phyloP scores from a whole-genome alignment of 306 rosid species.

The Glycine latifolia region DNA sequence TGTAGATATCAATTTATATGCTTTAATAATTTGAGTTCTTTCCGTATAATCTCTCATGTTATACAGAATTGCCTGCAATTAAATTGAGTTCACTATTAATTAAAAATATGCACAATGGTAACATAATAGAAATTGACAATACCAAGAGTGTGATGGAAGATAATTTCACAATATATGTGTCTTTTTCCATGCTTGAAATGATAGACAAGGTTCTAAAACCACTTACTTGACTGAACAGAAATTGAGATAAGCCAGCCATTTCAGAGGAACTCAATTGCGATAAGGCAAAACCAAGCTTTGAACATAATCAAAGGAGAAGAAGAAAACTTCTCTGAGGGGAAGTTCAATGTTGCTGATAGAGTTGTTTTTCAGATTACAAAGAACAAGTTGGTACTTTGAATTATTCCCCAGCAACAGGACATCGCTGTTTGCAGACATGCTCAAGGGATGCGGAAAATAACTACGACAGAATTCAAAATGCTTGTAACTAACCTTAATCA shows the following conservation, averaged over 20 bases:
- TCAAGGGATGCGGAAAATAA: neutral
- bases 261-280: neutral
- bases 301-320: neutral
- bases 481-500: neutral
- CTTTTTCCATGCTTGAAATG: too few species aligned
- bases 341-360: neutral
- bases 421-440: neutral
- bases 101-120: too few species aligned
- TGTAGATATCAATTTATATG: too few species aligned
- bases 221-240: neutral
- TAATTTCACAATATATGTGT: neutral
- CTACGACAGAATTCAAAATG: neutral
- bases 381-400: neutral
- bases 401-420: neutral
- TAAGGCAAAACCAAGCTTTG: constrained; percentile 1
- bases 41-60: too few species aligned
- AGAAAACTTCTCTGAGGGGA: neutral
- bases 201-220: neutral
- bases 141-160: neutral
- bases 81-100: too few species aligned
- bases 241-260: neutral
- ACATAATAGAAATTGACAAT: too few species aligned
- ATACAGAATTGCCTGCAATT: too few species aligned
- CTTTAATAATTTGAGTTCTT: too few species aligned
- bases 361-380: neutral